Evolutionary conservation across 768 basidiomycete genomes (phyloP), one percentile per base, ranked within the genome.

Genomic region (Kwoniella europaea): DNA sequence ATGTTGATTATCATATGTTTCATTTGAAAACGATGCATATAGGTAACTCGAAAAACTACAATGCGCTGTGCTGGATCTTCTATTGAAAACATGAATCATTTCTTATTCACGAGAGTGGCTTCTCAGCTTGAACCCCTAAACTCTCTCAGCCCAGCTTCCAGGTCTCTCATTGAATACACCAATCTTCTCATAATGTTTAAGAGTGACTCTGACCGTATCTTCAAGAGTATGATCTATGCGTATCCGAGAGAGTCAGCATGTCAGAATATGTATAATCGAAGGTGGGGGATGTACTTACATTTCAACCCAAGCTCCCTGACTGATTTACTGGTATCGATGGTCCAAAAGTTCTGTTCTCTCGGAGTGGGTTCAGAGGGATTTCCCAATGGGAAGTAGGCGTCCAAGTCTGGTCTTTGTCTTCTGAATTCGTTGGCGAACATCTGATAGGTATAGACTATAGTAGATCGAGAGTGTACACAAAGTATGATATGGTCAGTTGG

Each of bases 361-460:
- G 66, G 65, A 35, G 58, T 66, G 1, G 71, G 62, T 10, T 53
- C 54, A 41, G 35, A 43, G 35, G 60, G 54, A 10, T 67, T 55
- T 1, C 65, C 67, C 4, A 57, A 13, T 3, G 71, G 66, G 57
- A 72, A 55, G 16, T 42, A 72, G 10, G 43, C 56, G 6, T 63
- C 60, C 52, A 72, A 52, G 27, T 72, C 66, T 12, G 71, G 71
- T 63, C 71, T 50, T 24, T 68, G 53, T 24, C 27, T 55, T 10
- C 71, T 60, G 13, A 63, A 46, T 4, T 42, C 61, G 35, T 74
- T 63, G 58, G 53, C 66, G 16, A 71, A 60, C 22, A 35, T 41
- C 41, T 74, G 70, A 22, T 65, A 68, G 24, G 67, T 67, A 57
- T 65, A 74, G 1, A 24, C 71, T 73, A 55, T 15, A 59, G 54